These are phyloP conservation scores for Rhodotorula sp. DNA, from an alignment of 1,284 basidiomycete genomes.

Conservation along the genomic window DNA sequence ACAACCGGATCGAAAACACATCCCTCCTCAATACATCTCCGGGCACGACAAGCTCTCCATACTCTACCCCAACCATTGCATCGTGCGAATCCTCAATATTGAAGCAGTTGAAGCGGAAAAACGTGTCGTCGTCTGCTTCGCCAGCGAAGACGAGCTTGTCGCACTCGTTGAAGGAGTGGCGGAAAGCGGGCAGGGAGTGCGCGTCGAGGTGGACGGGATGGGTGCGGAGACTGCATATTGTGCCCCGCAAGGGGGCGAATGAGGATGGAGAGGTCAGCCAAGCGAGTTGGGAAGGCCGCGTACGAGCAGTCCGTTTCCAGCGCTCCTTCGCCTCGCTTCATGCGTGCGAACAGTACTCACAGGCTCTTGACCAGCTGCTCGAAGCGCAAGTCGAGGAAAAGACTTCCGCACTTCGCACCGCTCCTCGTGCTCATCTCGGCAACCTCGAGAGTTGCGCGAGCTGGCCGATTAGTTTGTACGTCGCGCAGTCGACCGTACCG, in stretches of 20 bases:
- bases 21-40: constrained; percentile 69
- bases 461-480: constrained; percentile 75
- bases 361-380: constrained; percentile 67
- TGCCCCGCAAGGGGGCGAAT: constrained; percentile 56
- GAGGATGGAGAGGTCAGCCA: constrained; percentile 50
- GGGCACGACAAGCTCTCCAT: constrained; percentile 74
- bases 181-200: constrained; percentile 73
- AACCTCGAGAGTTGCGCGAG: constrained; percentile 70
- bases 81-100: constrained; percentile 54
- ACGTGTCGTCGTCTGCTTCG: constrained; percentile 62
- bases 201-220: constrained; percentile 75
- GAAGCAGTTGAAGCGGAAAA: constrained; percentile 64
- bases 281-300: background rate
- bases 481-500: constrained; percentile 69
- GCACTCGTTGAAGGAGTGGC: constrained; percentile 64
- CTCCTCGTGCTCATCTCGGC: constrained; percentile 78
- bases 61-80: constrained; percentile 65
- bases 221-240: constrained; percentile 55
- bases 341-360: constrained; percentile 46
- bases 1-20: constrained; percentile 74
- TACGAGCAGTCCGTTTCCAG: background rate
- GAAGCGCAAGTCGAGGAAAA: constrained; percentile 78
- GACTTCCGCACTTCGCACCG: constrained; percentile 73
- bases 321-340: background rate
- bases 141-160: constrained; percentile 73